Percentiles rank a stretch among this genome's conserved stretches.
phyloP scores from a whole-genome alignment of 2,329 filamentous ascomycete species.

The Chaetothyriales sp. region DNA sequence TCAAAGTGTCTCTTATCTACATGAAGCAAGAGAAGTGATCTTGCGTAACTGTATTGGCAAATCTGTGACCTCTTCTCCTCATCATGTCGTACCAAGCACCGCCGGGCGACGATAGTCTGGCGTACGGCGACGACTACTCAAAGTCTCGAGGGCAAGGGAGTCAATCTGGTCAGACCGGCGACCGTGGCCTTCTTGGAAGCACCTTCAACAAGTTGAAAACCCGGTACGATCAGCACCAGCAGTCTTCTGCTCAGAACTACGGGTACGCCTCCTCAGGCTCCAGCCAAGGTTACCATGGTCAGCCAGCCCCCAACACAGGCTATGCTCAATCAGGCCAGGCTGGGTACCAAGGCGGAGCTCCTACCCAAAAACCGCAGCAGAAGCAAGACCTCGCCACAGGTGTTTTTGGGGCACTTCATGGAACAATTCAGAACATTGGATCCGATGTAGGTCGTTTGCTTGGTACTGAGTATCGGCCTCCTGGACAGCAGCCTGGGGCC shows the following conservation, averaged over 20 bases:
- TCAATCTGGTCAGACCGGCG: constrained; percentile 23
- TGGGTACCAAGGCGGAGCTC: constrained; percentile 15
- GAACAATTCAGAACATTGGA: constrained; percentile 34
- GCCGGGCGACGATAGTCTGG: constrained; percentile 36
- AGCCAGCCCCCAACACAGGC: constrained; percentile 1
- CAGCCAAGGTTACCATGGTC: constrained; percentile 1
- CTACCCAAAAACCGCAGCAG: constrained; percentile 7
- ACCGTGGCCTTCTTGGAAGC: constrained; percentile 40
- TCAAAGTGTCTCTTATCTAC: neutral
- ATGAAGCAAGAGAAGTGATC: neutral
- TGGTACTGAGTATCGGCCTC: constrained; percentile 22
- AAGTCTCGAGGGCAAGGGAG: constrained; percentile 17
- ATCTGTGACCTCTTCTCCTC: neutral
- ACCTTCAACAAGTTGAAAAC: constrained; percentile 36
- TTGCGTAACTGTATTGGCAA: neutral
- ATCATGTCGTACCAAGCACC: constrained; percentile 11
- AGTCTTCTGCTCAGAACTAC: neutral
- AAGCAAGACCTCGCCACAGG: constrained; percentile 22
- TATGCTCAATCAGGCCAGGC: constrained; percentile 7
- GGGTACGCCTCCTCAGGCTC: neutral
- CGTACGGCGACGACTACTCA: constrained; percentile 40
- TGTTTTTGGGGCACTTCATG: constrained; percentile 38
- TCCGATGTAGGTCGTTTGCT: constrained; percentile 32
- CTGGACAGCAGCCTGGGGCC: constrained; percentile 24
- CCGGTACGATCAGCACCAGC: constrained; percentile 20